Conservation (phyloP, 75 land plant species). For the Cryptomeria japonica region DNA sequence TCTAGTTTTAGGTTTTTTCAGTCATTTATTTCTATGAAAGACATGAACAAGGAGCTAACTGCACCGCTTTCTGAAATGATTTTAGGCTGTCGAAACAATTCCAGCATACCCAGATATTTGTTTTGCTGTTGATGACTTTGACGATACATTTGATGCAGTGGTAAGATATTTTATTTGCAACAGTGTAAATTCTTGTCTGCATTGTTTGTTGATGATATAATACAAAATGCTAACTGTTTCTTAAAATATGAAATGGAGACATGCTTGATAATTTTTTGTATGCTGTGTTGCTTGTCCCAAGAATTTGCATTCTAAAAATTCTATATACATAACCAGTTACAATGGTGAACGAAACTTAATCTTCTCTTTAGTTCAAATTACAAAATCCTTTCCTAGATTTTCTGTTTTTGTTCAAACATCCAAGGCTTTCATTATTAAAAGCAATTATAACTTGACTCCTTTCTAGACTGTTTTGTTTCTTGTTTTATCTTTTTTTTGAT, state of each 20-base stretch:
- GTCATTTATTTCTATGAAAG: background rate
- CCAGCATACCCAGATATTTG: constrained; percentile 99
- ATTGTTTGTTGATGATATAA: background rate
- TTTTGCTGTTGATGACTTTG: constrained; percentile 95
- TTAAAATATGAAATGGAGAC: background rate
- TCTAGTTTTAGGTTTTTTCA: background rate
- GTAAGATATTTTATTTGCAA: constrained; percentile 35
- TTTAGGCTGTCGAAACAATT: constrained; percentile 79
- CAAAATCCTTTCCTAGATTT: background rate
- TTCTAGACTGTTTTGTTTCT: too few species aligned
- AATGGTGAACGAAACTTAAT: background rate
- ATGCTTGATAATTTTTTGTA: background rate
- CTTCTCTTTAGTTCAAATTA: background rate
- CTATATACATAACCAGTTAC: background rate
- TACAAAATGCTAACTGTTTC: background rate
- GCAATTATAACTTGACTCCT: too few species aligned
- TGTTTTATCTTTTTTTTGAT: too few species aligned
- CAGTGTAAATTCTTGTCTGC: background rate
- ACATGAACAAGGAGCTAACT: background rate
- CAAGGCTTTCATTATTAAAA: too few species aligned
- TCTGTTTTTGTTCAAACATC: too few species aligned
- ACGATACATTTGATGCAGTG: constrained; percentile 94
- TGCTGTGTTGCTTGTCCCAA: background rate
- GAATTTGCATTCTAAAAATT: background rate
- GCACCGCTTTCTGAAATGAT: background rate